Evolutionary conservation across 768 basidiomycete species (phyloP).

Genomic region (Boletellus sp.): DNA sequence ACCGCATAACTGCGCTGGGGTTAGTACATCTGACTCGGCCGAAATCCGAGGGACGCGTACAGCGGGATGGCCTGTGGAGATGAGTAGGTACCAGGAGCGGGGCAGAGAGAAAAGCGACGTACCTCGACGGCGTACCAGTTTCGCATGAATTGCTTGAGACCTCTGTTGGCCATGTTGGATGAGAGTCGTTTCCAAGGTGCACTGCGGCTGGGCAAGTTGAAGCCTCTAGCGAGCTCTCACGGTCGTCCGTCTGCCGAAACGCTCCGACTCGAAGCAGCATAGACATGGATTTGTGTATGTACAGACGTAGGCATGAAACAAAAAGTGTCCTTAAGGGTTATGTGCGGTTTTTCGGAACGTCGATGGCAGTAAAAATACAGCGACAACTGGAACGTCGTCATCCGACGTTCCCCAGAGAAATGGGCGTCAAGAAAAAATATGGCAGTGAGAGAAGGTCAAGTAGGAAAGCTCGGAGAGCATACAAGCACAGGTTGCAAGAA

Average conservation of each 20-base stretch:
- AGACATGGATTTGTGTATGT: slow-evolving; percentile 17
- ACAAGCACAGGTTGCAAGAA: slow-evolving; percentile 11
- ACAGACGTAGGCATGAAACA: slow-evolving; percentile 25
- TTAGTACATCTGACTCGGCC: slow-evolving; percentile 11
- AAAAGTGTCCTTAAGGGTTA: slow-evolving; percentile 21
- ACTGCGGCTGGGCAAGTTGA: not conserved
- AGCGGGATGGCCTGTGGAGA: slow-evolving; percentile 46
- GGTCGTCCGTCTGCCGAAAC: slow-evolving; percentile 11
- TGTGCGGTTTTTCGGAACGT: slow-evolving; percentile 7
- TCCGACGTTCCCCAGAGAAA: slow-evolving; percentile 10
- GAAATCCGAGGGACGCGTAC: slow-evolving; percentile 29
- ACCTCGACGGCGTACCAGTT: slow-evolving; percentile 49
- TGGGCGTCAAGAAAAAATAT: slow-evolving; percentile 18
- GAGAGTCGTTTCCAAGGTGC: not conserved
- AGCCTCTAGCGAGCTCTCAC: slow-evolving; percentile 10
- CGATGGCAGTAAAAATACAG: slow-evolving; percentile 26
- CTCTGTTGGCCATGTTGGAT: slow-evolving; percentile 24
- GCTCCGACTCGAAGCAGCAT: slow-evolving; percentile 16
- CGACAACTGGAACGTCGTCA: slow-evolving; percentile 29
- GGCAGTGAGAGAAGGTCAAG: slow-evolving; percentile 7
- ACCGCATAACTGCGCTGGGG: slow-evolving; percentile 41
- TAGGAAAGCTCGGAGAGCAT: slow-evolving; percentile 17
- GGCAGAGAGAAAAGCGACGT: not conserved
- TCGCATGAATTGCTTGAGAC: slow-evolving; percentile 31
- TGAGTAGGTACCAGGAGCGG: not conserved